Evolutionary conservation across 805 yeast genomes (phyloP).

Genomic region (Kazachstania viticola): DNA sequence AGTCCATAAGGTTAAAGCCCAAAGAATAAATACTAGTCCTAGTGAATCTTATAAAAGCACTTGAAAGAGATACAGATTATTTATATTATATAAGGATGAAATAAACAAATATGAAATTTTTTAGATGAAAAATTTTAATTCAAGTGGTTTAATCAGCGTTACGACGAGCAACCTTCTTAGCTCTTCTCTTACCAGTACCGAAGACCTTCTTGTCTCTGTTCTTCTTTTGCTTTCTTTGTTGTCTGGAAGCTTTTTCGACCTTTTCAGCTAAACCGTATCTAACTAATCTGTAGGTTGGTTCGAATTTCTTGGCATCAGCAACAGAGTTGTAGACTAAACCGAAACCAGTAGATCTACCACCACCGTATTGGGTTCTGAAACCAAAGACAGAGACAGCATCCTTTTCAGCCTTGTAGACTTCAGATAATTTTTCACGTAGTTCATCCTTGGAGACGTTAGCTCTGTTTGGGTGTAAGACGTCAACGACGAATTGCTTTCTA

Average conservation of each 20-base stretch:
- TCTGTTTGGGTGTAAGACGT: constrained; percentile 98
- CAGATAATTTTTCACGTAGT: constrained; percentile 88
- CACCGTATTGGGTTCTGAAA: constrained; percentile 99
- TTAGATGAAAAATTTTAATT: not conserved
- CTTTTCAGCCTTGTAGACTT: constrained; percentile 82
- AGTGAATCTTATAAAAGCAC: no score
- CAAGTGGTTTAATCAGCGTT: constrained; percentile 53
- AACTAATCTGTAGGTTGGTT: constrained; percentile 98
- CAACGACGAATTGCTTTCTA: constrained; percentile 99
- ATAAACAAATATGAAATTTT: constrained; percentile 2
- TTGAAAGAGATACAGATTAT: no score
- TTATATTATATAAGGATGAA: no score
- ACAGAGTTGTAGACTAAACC: constrained; percentile 97
- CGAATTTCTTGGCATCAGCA: constrained; percentile 96
- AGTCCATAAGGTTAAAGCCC: no score
- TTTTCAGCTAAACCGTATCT: constrained; percentile 96
- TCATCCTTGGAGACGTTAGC: constrained; percentile 99
- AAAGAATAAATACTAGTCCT: no score
- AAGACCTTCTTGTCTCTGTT: constrained; percentile 98
- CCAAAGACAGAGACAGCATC: constrained; percentile 96
- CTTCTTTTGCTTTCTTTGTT: constrained; percentile 99
- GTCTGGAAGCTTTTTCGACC: constrained; percentile 97
- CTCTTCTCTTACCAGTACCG: constrained; percentile 94
- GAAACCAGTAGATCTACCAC: constrained; percentile 98
- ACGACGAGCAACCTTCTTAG: constrained; percentile 87